Evolutionary conservation across 768 basidiomycete species (phyloP), one percentile per base, ranked within the genome.

Genomic region (Naganishia onofrii): DNA sequence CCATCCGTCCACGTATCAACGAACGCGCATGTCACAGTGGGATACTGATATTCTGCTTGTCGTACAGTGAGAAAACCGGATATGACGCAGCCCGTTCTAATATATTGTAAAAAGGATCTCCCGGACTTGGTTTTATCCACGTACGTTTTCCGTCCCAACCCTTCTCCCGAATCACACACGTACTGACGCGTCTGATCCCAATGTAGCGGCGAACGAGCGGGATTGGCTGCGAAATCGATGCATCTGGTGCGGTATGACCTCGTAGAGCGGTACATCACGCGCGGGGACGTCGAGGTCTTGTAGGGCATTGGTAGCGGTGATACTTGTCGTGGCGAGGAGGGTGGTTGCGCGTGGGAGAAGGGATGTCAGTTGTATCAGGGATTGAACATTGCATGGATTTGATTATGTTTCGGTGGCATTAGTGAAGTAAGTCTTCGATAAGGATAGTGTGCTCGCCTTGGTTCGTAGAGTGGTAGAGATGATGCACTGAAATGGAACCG

Each of bases 211-310:
- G 85, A 87, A 38, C 82, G 85, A 36, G 79, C 92, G 68, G 87
- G 89, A 44, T 87, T 95, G 84, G 84, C 86, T 64, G 89, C 89
- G 75, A 91, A 89, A 10, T 88, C 91, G 70, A 91, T 93, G 68
- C 89, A 91, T 51, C 77, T 95, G 21, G 85, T 90, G 21, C 89
- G 88, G 26, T 96, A 90, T 79, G 83, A 84, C 29, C 85, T 89
- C 23, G 87, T 93, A 6, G 89, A 93, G 69, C 71, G 74, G 23
- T 81, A 76, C 76, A 75, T 82, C 64, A 67, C 73, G n/a, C 71
- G 76, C 3, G 79, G 80, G 26, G 77, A 76, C 76, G 79, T 78
- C 29, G 81, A 79, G 69, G 76, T 79, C 1, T 69, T 79, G 67
- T 81, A 68, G 38, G 13, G 34, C 34, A 42, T 7, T 42, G 42